phyloP scores from a whole-genome alignment of 345 rosid species.

The Durio zibethinus region DNA sequence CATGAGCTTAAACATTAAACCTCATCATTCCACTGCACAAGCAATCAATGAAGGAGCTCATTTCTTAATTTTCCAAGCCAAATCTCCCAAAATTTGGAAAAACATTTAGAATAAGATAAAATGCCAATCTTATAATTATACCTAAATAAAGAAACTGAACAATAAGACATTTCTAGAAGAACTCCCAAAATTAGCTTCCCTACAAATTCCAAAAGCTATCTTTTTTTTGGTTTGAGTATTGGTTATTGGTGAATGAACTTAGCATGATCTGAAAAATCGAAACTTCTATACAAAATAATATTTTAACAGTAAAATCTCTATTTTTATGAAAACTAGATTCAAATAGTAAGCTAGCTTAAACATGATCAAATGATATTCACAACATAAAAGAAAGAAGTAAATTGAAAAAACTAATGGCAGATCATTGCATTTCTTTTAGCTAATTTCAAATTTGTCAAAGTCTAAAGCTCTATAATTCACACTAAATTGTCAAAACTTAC shows the following conservation, averaged over 20 bases:
- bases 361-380: not conserved
- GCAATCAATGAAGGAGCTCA: not conserved
- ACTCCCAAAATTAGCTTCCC: not conserved
- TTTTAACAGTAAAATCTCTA: not conserved
- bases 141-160: not conserved
- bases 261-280: not conserved
- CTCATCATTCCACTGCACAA: not conserved
- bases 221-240: not conserved
- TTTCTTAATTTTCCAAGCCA: not conserved
- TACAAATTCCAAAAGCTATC: not conserved
- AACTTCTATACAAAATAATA: not conserved
- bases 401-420: not conserved
- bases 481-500: not conserved
- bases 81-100: not conserved
- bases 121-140: not conserved
- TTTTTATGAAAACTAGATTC: not conserved
- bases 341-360: not conserved
- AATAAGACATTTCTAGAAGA: not conserved
- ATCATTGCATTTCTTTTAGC: not conserved
- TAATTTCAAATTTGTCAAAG: not conserved
- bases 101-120: not conserved
- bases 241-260: not conserved
- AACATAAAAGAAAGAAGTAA: not conserved
- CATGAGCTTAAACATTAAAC: not conserved
- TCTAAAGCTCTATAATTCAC: not conserved